phyloP scores from a whole-genome alignment of 1,284 basidiomycete species.

The Takashimella koratensis region DNA sequence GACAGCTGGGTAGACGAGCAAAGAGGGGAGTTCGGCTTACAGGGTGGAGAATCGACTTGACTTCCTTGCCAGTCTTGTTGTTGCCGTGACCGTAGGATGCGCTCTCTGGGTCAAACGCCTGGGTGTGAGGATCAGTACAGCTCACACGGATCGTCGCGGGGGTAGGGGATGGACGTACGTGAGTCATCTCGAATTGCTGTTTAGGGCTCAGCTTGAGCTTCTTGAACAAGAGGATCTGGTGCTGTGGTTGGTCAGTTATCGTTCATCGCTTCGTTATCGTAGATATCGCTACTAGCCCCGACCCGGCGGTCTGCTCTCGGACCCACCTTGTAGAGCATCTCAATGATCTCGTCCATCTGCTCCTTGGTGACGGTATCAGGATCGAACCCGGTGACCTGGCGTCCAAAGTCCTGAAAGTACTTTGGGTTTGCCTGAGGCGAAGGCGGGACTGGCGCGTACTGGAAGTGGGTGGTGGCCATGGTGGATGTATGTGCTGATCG shows the following conservation, averaged over 20 bases:
- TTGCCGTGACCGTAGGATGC: conserved; percentile 78
- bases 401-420: conserved; percentile 61
- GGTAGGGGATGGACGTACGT: conserved; percentile 52
- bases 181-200: conserved; percentile 76
- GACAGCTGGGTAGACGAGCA: neutral
- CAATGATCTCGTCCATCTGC: conserved; percentile 59
- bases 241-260: conserved; percentile 52
- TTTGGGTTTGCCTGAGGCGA: conserved; percentile 59
- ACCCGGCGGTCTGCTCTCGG: neutral
- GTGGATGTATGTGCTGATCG: neutral
- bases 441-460: conserved; percentile 54
- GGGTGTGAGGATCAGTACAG: conserved; percentile 1
- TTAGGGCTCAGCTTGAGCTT: conserved; percentile 66
- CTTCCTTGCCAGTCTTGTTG: conserved; percentile 68
- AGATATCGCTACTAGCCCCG: neutral
- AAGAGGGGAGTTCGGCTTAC: too few relatives aligned
- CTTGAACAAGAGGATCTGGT: conserved; percentile 70
- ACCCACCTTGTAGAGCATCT: conserved; percentile 64
- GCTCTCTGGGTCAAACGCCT: conserved; percentile 69
- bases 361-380: conserved; percentile 57
- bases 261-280: too few relatives aligned
- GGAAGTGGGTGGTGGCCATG: conserved; percentile 18
- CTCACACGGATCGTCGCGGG: conserved; percentile 1
- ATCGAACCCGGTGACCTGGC: conserved; percentile 61
- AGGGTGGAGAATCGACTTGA: conserved; percentile 73